Conservation (phyloP, 371 early-diverging fungal genomes). For the Phascolomyces articulosus region DNA sequence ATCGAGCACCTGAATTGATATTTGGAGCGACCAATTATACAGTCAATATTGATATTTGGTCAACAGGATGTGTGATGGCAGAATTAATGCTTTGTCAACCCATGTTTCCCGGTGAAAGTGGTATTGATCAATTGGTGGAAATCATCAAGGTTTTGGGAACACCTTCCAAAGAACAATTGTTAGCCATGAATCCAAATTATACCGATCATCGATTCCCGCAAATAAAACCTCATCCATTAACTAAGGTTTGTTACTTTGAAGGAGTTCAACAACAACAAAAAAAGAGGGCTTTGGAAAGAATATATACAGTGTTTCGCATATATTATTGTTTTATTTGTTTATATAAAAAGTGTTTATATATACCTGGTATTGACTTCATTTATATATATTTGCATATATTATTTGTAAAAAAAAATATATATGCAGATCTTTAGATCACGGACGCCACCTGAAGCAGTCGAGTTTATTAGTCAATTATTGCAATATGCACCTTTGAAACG, state of each 20-base stretch:
- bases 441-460: slow-evolving; percentile 87
- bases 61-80: slow-evolving; percentile 99
- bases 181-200: slow-evolving; percentile 96
- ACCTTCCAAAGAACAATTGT: slow-evolving; percentile 94
- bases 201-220: slow-evolving; percentile 98
- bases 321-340: neutral
- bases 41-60: slow-evolving; percentile 96
- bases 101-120: slow-evolving; percentile 98
- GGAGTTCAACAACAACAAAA: too few relatives aligned
- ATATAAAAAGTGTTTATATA: neutral
- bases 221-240: slow-evolving; percentile 92
- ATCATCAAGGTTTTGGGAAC: slow-evolving; percentile 99
- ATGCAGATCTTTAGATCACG: slow-evolving; percentile 80
- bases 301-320: neutral
- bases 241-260: slow-evolving; percentile 49
- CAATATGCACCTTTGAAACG: slow-evolving; percentile 95
- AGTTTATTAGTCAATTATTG: slow-evolving; percentile 85
- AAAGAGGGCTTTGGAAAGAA: too few relatives aligned
- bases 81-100: slow-evolving; percentile 97
- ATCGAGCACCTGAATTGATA: slow-evolving; percentile 98
- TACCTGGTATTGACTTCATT: too few relatives aligned
- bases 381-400: too few relatives aligned
- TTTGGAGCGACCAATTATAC: slow-evolving; percentile 97
- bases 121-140: slow-evolving; percentile 99
- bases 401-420: neutral